Conservation (phyloP, 2,329 filamentous ascomycete genomes). For the Phaeophleospora eucalypticola region DNA sequence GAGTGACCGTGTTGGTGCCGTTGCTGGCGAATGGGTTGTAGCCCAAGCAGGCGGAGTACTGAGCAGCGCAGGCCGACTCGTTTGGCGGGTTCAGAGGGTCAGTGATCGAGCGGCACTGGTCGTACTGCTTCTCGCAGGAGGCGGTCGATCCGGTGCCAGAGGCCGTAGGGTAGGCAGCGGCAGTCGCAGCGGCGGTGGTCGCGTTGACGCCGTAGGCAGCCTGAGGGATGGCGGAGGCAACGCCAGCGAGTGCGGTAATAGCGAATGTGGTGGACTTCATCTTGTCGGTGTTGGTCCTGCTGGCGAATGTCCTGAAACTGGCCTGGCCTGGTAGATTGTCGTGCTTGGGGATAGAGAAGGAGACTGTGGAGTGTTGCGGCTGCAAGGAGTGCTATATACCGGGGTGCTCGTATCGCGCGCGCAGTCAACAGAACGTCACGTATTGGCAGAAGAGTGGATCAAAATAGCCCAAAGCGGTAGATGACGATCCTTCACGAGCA, state of each 20-base stretch:
- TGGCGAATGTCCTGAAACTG: not conserved
- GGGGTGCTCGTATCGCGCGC: not conserved
- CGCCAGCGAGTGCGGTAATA: not conserved
- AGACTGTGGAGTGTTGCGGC: not conserved
- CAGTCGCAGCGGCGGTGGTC: not conserved
- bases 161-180: not conserved
- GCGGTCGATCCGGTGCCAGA: not conserved
- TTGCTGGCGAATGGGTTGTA: conserved; percentile 41
- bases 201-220: not conserved
- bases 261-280: not conserved
- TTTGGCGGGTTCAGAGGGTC: too few relatives aligned
- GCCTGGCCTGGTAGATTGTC: not conserved
- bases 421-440: not conserved
- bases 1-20: conserved; percentile 43
- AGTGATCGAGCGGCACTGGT: conserved; percentile 43
- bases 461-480: not conserved
- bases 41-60: conserved; percentile 13
- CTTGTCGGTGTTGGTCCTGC: too few relatives aligned
- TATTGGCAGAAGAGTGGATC: not conserved
- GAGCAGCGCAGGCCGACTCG: conserved; percentile 9
- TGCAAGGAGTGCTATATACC: not conserved
- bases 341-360: not conserved
- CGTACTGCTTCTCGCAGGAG: not conserved
- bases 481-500: not conserved
- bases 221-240: not conserved